Evolutionary conservation across 805 yeast genomes (phyloP), one percentile per base, ranked within the genome.

Genomic region (Wickerhamiella nectarea): DNA sequence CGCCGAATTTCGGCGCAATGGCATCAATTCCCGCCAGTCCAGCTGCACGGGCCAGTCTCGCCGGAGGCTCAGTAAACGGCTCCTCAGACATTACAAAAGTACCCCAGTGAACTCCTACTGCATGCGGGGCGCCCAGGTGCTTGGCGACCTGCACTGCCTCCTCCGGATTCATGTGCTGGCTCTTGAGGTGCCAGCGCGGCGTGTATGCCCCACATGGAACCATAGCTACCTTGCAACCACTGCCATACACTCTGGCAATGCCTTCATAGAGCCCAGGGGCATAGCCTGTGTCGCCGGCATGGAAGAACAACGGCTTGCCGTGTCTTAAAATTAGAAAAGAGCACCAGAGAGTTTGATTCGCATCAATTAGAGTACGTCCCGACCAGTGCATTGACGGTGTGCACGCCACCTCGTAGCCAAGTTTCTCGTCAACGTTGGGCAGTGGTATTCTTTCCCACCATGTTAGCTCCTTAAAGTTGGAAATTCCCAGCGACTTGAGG

Each of bases 31-130:
- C 65, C 29, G 60, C 63, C 14, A 52, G 52, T n/a, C 51, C 57
- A 0, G 87, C 78, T 41, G 75, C 58, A 37, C 65, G 59, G 37
- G 69, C 71, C 34, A 87, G 60, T 54, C 68, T 61, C 44, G 68
- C 63, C 47, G 81, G 80, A 1, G 96, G 96, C 58, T 87, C 97
- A 29, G 83, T 58, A 50, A 80, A 84, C 45, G 83, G 80, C 60
- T 89, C 97, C 37, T 86, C 80, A 58, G 94, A 81, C 52, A 89
- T 63, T 20, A 85, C 77, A 62, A 86, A 89, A 0, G 97, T 89
- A 0, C 97, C 97, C 94, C 95, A 89, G 61, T 89, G 97, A 25
- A 89, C 85, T 1, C 97, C 97, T 41, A 80, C 72, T 62, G 83
- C 73, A 48, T 70, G 72, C 45, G 69, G 59, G 2, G 83, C 76